Evolutionary conservation across 139 green algal species (phyloP).

Genomic region (Chlamydomonas schloesseri): DNA sequence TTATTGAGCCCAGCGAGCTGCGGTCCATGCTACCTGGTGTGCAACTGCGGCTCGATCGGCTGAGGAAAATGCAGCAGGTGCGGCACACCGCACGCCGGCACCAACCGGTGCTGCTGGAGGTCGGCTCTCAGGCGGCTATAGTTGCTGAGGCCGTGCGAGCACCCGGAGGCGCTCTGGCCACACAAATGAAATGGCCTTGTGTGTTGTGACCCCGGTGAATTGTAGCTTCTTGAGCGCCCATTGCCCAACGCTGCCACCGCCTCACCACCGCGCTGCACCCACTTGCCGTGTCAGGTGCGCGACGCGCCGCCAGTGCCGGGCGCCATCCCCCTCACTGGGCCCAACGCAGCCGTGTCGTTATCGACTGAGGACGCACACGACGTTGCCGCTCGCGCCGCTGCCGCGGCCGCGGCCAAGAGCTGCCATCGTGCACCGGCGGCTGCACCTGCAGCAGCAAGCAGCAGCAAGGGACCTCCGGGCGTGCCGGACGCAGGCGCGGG

Average conservation of each 20-base stretch:
- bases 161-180: no score
- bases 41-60: not conserved
- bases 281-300: no score
- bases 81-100: no score
- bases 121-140: no score
- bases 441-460: not conserved
- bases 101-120: no score
- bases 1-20: not conserved
- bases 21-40: not conserved
- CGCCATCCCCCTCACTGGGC: constrained; percentile 27
- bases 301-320: constrained; percentile 3
- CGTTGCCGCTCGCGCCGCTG: not conserved
- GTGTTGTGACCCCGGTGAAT: no score
- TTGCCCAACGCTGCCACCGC: no score
- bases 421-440: not conserved
- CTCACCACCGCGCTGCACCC: no score
- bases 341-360: not conserved
- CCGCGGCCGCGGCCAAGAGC: not conserved
- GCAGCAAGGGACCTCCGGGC: no score
- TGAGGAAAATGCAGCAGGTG: constrained; percentile 6
- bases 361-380: not conserved
- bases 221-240: no score
- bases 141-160: no score
- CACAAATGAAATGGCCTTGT: no score
- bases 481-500: not conserved